Evolutionary conservation across 23 red algal genomes (phyloP), one percentile per base, ranked within the genome.

Genomic region (Agarophyton chilense): DNA sequence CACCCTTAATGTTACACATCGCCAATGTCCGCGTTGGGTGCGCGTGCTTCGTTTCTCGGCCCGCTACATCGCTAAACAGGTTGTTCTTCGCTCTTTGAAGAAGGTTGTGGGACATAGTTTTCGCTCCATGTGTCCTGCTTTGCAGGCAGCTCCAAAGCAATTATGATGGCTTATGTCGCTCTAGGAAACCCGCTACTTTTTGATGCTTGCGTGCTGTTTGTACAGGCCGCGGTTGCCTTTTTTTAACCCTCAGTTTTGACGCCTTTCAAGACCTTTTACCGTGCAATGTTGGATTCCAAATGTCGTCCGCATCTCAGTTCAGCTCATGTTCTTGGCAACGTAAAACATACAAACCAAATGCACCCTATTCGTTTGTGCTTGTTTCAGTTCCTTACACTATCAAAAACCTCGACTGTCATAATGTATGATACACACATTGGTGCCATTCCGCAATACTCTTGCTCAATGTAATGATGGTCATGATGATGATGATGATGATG

Each of bases 11-110:
- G 77, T 61, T 50, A 42, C 38, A 24, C 77, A 40, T 80, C 77
- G 77, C 17, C 77, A 61, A 36, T 89, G 85, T 28, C 85, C 85
- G 24, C 71, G 43, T 24, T 89, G 85, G 85, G 85, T 89, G 25
- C 85, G 85, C 40, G 85, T 77, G 35, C 67, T 89, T 63, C 67
- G 85, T 18, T 89, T 89, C 62, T 89, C 85, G 35, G 85, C 85
- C 36, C 67, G 71, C 4, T 78, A 44, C 35, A 52, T 89, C 35
- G 85, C 85, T 31, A 89, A 89, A 31, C 67, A 89, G 60, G 85
- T 89, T 42, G 24, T 89, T 19, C 46, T 89, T 38, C 85, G 85
- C 22, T 74, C 85, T n/a, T 25, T 45, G 41, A 89, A 89, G 51
- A 84, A 26, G 40, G 43, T 74, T 46, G 38, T 74, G 33, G 68